These are phyloP conservation scores for Cladophialophora immunda DNA, from an alignment of 2,329 filamentous ascomycete genomes.

Conservation along the genomic window DNA sequence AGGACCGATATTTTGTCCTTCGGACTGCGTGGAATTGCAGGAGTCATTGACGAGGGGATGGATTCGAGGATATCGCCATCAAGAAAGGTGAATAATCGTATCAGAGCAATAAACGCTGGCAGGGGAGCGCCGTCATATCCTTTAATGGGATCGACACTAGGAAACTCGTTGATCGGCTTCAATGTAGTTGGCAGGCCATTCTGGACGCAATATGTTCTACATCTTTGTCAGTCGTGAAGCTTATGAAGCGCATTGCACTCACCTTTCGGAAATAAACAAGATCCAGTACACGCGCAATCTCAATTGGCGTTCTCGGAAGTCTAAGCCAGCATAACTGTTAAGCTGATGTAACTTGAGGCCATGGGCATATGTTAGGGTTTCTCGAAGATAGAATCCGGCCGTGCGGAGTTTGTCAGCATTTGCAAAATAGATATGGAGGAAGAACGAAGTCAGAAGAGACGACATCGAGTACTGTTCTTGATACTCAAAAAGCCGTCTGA, in stretches of 20 bases:
- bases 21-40: neutral
- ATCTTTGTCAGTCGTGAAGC: neutral
- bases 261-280: conserved; percentile 57
- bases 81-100: conserved; percentile 20
- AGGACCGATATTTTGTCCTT: conserved; percentile 1
- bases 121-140: conserved; percentile 12
- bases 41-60: neutral
- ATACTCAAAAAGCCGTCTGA: conserved; percentile 16
- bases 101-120: conserved; percentile 15
- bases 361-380: conserved; percentile 63
- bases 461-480: conserved; percentile 17
- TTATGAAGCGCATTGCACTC: neutral
- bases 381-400: conserved; percentile 59
- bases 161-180: conserved; percentile 9
- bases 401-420: conserved; percentile 41
- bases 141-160: neutral
- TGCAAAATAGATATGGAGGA: conserved; percentile 62
- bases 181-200: conserved; percentile 14
- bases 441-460: conserved; percentile 59
- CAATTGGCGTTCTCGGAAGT: conserved; percentile 54
- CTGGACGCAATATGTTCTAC: conserved; percentile 19
- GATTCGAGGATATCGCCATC: conserved; percentile 15
- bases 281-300: conserved; percentile 59
- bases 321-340: conserved; percentile 50
- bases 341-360: conserved; percentile 59